These are phyloP conservation scores for Acrocalymma vagum DNA, from an alignment of 2,329 filamentous ascomycete genomes.

Conservation along the genomic window DNA sequence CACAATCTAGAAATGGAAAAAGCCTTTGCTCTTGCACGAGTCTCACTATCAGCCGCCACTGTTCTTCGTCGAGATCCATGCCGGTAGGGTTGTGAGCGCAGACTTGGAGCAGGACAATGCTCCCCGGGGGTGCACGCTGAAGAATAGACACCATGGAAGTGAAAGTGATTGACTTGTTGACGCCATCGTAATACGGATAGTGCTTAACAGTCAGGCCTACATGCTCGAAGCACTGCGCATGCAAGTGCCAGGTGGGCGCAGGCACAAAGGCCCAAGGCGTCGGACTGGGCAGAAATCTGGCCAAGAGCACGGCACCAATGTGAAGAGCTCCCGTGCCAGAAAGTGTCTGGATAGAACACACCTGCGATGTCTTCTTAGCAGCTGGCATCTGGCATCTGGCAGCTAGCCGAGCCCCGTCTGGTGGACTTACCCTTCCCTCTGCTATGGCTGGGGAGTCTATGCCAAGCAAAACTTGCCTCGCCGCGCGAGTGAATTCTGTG, in stretches of 20 bases:
- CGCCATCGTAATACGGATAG: constrained; percentile 93
- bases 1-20: constrained; percentile 98
- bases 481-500: constrained; percentile 26
- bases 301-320: constrained; percentile 90
- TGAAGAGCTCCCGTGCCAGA: constrained; percentile 97
- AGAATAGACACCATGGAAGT: constrained; percentile 83
- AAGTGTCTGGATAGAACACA: constrained; percentile 88
- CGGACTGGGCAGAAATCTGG: constrained; percentile 79
- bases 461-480: constrained; percentile 37
- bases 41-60: constrained; percentile 89
- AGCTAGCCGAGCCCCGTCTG: constrained; percentile 13
- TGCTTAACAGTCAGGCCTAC: constrained; percentile 78
- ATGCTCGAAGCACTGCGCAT: constrained; percentile 97
- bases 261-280: constrained; percentile 86
- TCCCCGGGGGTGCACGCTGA: constrained; percentile 73
- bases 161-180: constrained; percentile 91
- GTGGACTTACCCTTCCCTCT: constrained; percentile 7
- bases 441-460: constrained; percentile 6
- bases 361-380: constrained; percentile 49
- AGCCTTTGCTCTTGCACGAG: constrained; percentile 80
- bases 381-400: constrained; percentile 13
- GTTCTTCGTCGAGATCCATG: constrained; percentile 90
- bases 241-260: constrained; percentile 97
- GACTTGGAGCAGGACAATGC: constrained; percentile 90
- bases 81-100: constrained; percentile 99